phyloP scores from a whole-genome alignment of 441 rosid species.

The Adansonia gregorii region DNA sequence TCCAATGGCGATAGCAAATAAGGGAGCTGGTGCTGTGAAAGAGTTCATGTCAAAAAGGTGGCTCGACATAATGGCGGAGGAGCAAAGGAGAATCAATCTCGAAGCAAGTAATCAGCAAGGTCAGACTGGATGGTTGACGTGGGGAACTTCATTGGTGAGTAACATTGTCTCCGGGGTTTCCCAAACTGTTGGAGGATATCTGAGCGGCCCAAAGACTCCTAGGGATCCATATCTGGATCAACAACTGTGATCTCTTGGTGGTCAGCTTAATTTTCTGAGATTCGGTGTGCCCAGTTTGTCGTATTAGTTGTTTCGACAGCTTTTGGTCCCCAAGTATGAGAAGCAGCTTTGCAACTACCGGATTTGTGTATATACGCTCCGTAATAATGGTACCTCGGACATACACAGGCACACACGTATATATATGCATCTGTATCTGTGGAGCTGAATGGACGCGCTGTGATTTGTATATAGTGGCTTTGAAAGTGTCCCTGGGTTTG shows the following conservation, averaged over 20 bases:
- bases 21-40: constrained; percentile 59
- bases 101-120: constrained; percentile 53
- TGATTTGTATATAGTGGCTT: not conserved
- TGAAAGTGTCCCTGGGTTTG: not conserved
- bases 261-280: not conserved
- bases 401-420: not conserved
- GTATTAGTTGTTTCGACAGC: not conserved
- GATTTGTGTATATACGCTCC: not conserved
- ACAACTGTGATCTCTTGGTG: constrained; percentile 33
- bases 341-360: not conserved
- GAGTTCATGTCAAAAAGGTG: constrained; percentile 66
- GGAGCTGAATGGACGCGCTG: not conserved
- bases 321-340: not conserved
- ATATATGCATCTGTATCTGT: not conserved
- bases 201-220: constrained; percentile 35
- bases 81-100: constrained; percentile 43
- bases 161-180: constrained; percentile 51
- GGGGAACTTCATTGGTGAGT: constrained; percentile 56
- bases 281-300: not conserved
- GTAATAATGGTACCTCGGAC: constrained; percentile 10
- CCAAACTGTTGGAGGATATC: constrained; percentile 37
- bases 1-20: constrained; percentile 46
- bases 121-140: constrained; percentile 54
- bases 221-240: constrained; percentile 47
- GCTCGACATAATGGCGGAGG: constrained; percentile 44